Evolutionary conservation across 148 eudicot genomes (phyloP), one percentile per base, ranked within the genome.

Genomic region (Silene conica): DNA sequence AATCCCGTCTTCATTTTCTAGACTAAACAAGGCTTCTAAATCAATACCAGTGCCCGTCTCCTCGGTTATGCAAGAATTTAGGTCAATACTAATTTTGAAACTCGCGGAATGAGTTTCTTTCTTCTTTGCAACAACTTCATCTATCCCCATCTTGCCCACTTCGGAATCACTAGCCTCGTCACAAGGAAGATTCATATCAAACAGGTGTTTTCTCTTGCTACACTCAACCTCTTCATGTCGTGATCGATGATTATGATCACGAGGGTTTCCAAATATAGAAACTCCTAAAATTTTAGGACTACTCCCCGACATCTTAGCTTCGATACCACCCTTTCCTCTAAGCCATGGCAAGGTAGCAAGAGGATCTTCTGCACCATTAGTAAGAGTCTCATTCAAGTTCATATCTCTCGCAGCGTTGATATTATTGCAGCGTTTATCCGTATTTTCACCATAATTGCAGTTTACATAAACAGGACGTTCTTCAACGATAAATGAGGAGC

Each of bases 261-360:
- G 83, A 66, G 88, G 77, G 21, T 74, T 80, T 64, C 78, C 89
- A 78, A 83, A 83, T 54, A 89, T 89, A 21, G 87, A 78, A 76
- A 88, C 78, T 54, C 97, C 98, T 8, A 89, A 84, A 65, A 91
- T 81, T 78, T 79, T 93, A 57, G 73, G 78, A 31, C 73, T 76
- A 22, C 18, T 58, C 43, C 8, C 43, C 6, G 43, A 38, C 43
- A 7, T 38, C 43, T 38, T 38, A 38, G 9, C 54, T 48, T 48
- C 54, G 8, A 3, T 11, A 48, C 16, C 25, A 43, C 78, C 73
- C 69, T 81, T 87, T 26, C 74, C 72, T 79, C 80, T 84, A 69
- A 91, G 88, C 97, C 97, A 94, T 45, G 94, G 96, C 80, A 89
- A 81, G 22, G 23, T 83, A 43, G 81, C 59, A 10, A 70, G 50